Conservation (phyloP, 1,139 yeast species). For the Protomyces lactucae-debilis region DNA sequence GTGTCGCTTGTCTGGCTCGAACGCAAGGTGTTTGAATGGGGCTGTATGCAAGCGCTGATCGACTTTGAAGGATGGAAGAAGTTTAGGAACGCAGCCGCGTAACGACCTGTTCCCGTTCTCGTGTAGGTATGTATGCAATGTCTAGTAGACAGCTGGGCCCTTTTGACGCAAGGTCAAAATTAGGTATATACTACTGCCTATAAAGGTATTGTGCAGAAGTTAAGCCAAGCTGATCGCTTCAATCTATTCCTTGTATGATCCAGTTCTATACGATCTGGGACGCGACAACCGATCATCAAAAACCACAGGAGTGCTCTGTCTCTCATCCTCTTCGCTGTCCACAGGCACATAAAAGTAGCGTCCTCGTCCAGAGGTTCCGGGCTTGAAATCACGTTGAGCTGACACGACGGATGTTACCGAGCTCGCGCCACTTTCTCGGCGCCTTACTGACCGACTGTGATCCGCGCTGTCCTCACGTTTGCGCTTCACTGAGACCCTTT, state of each 20-base stretch:
- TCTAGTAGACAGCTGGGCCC: too few species aligned
- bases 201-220: too few species aligned
- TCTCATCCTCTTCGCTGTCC: neutral
- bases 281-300: neutral
- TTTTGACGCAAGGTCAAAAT: too few species aligned
- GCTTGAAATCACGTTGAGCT: neutral
- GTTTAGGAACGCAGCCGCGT: constrained; percentile 46
- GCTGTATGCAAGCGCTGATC: constrained; percentile 89
- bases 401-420: neutral
- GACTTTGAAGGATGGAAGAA: constrained; percentile 96
- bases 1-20: constrained; percentile 92
- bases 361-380: neutral
- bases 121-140: too few species aligned
- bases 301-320: neutral
- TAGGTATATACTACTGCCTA: too few species aligned
- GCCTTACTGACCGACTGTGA: neutral
- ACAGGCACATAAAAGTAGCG: neutral
- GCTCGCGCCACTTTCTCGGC: neutral
- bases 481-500: neutral
- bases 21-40: constrained; percentile 76
- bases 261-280: neutral
- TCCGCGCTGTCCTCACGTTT: neutral
- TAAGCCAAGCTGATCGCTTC: too few species aligned
- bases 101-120: neutral
- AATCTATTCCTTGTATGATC: neutral